Percentiles rank a stretch among this genome's conserved stretches.
Evolutionary conservation across 352 stramenopile genomes (phyloP).

Genomic region (Globisporangium heterothallicum): DNA sequence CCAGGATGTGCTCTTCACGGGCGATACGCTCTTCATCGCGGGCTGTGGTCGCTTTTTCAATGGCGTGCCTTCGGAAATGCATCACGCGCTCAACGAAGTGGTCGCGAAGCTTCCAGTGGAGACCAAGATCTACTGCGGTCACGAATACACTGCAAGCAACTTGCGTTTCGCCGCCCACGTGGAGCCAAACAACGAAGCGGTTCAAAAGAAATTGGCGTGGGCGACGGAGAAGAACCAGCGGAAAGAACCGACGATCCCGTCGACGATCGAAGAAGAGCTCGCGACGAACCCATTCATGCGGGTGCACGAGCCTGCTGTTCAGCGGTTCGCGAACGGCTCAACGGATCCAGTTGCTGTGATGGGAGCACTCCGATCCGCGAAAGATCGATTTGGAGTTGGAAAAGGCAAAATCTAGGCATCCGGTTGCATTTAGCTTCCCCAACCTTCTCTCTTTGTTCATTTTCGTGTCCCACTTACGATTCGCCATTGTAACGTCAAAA

Average conservation of each 20-base stretch:
- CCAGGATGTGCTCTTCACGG: conserved; percentile 81
- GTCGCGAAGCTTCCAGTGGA: conserved; percentile 54
- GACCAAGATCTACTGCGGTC: conserved; percentile 86
- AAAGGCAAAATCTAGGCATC: conserved; percentile 27
- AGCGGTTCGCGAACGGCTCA: conserved; percentile 36
- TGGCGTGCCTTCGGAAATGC: conserved; percentile 81
- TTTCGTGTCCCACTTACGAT: too few relatives aligned
- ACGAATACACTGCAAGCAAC: conserved; percentile 93
- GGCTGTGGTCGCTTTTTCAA: conserved; percentile 87
- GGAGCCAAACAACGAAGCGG: conserved; percentile 78
- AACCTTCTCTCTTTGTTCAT: neutral
- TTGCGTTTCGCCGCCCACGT: conserved; percentile 85
- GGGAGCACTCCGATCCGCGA: conserved; percentile 40
- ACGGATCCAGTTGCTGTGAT: conserved; percentile 54
- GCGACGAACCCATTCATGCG: conserved; percentile 83
- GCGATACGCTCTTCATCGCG: conserved; percentile 90
- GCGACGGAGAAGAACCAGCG: conserved; percentile 31
- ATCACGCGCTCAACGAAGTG: conserved; percentile 74
- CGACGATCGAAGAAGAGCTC: conserved; percentile 64
- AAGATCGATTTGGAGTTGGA: conserved; percentile 59
- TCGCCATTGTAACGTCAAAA: too few relatives aligned
- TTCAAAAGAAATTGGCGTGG: conserved; percentile 64
- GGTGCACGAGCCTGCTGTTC: conserved; percentile 38
- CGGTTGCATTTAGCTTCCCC: neutral
- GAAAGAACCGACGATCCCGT: conserved; percentile 84